These are phyloP conservation scores for Colletotrichum truncatum DNA, from an alignment of 2,329 filamentous ascomycete species.

Conservation along the genomic window DNA sequence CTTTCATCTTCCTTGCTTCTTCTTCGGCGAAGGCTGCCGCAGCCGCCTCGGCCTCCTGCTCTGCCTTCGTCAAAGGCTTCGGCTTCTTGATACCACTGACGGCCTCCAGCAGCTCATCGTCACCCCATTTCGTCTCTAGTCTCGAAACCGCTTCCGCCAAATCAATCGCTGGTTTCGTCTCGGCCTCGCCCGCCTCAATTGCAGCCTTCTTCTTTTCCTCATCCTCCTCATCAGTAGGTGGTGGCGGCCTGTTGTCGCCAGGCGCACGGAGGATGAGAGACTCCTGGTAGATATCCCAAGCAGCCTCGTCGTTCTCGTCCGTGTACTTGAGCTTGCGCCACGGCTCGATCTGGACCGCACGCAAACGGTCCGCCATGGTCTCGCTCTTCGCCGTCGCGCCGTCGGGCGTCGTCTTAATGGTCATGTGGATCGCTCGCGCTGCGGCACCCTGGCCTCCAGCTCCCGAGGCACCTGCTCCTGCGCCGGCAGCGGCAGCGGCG, in stretches of 20 bases:
- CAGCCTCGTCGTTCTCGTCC: slow-evolving; percentile 80
- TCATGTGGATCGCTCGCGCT: slow-evolving; percentile 85
- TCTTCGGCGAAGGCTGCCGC: slow-evolving; percentile 35
- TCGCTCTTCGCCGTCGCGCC: slow-evolving; percentile 72
- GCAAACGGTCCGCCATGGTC: slow-evolving; percentile 80
- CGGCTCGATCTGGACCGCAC: slow-evolving; percentile 80
- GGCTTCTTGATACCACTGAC: slow-evolving; percentile 54
- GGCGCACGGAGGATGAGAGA: slow-evolving; percentile 67
- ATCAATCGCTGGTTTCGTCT: slow-evolving; percentile 20
- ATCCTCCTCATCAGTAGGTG: slow-evolving; percentile 9
- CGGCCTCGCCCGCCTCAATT: slow-evolving; percentile 11
- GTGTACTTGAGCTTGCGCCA: slow-evolving; percentile 85
- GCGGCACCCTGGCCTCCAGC: slow-evolving; percentile 54
- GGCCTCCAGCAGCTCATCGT: slow-evolving; percentile 54
- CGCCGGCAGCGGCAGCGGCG: slow-evolving; percentile 46
- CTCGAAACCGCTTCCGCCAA: slow-evolving; percentile 48
- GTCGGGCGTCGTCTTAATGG: slow-evolving; percentile 79
- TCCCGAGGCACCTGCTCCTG: slow-evolving; percentile 42
- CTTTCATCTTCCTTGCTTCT: slow-evolving; percentile 39
- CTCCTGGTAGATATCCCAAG: slow-evolving; percentile 80
- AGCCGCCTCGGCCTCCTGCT: slow-evolving; percentile 37
- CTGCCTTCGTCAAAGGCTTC: slow-evolving; percentile 34
- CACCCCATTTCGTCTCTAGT: slow-evolving; percentile 52
- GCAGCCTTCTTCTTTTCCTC: slow-evolving; percentile 37
- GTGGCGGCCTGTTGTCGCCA: background rate